These are phyloP conservation scores for Ceratobasidium papillatum DNA, from an alignment of 1,284 basidiomycete genomes.

Conservation along the genomic window DNA sequence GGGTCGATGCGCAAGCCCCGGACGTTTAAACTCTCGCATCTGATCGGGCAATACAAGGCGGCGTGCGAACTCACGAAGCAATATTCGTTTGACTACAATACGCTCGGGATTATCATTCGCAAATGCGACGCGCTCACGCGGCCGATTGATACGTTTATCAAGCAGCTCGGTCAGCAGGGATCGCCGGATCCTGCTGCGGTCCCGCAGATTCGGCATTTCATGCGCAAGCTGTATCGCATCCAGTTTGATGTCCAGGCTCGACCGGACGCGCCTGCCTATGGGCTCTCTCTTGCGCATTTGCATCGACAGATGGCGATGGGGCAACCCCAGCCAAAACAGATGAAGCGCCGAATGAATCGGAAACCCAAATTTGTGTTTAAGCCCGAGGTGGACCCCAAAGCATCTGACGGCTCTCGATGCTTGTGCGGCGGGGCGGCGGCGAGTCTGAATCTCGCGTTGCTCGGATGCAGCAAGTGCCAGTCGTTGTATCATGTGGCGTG, in stretches of 20 bases:
- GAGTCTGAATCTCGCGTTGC: constrained; percentile 57
- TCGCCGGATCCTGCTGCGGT: constrained; percentile 63
- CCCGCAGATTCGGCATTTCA: constrained; percentile 81
- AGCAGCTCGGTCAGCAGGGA: constrained; percentile 72
- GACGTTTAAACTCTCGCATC: constrained; percentile 79
- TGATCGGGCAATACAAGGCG: constrained; percentile 69
- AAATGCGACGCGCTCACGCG: constrained; percentile 74
- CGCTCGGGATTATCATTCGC: constrained; percentile 77
- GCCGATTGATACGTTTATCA: constrained; percentile 78
- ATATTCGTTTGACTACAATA: constrained; percentile 78
- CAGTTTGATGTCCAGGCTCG: constrained; percentile 81
- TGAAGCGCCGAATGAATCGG: constrained; percentile 56
- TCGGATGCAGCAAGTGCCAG: constrained; percentile 72
- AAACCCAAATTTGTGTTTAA: constrained; percentile 77
- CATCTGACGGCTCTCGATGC: constrained; percentile 77
- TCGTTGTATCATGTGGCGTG: constrained; percentile 76
- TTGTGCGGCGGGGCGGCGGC: constrained; percentile 70
- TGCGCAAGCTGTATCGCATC: constrained; percentile 84
- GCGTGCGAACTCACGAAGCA: constrained; percentile 77
- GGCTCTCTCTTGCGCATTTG: constrained; percentile 42
- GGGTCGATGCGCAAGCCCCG: constrained; percentile 77
- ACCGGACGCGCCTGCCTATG: constrained; percentile 56
- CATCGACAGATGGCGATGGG: constrained; percentile 44
- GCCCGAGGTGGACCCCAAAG: constrained; percentile 76
- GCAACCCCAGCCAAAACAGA: constrained; percentile 56